Conservation (phyloP, 164 flowering plant species). For the Dillenia suffruticosa region DNA sequence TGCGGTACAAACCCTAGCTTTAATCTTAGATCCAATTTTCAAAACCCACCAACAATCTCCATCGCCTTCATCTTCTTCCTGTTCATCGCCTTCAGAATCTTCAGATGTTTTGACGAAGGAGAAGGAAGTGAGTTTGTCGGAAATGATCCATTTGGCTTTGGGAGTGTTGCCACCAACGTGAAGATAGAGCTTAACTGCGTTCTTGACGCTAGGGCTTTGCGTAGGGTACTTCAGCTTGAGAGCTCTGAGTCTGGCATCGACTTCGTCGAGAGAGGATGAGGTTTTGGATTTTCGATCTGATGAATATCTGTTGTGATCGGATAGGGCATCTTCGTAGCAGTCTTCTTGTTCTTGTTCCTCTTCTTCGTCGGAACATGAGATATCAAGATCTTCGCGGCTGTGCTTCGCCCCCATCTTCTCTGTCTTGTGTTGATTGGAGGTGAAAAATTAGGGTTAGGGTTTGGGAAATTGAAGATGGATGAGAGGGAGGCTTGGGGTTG, state of each 20-base stretch:
- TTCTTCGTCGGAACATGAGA: constrained; percentile 48
- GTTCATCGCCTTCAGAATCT: constrained; percentile 26
- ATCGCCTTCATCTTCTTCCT: constrained; percentile 24
- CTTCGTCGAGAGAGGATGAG: constrained; percentile 58
- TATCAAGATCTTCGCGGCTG: constrained; percentile 61
- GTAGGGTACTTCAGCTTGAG: constrained; percentile 66
- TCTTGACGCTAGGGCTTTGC: constrained; percentile 31
- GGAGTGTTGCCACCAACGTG: constrained; percentile 64
- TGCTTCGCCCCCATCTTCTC: constrained; percentile 50
- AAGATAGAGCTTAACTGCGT: constrained; percentile 68
- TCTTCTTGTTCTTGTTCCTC: constrained; percentile 19
- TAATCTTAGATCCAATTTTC: constrained; percentile 48
- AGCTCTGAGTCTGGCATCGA: constrained; percentile 66
- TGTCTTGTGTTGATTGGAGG: constrained; percentile 3
- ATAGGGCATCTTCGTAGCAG: constrained; percentile 17
- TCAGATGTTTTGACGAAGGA: constrained; percentile 34
- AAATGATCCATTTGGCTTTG: constrained; percentile 66
- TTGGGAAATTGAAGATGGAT: background rate
- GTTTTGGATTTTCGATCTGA: constrained; percentile 24
- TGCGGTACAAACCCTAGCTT: constrained; percentile 33
- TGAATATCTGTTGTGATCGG: constrained; percentile 14
- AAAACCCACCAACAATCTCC: constrained; percentile 47
- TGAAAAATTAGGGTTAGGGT: background rate
- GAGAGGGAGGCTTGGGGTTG: background rate
- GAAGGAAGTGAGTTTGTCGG: constrained; percentile 65